phyloP scores from a whole-genome alignment of 441 rosid genomes.

The Bruguiera hainesii region DNA sequence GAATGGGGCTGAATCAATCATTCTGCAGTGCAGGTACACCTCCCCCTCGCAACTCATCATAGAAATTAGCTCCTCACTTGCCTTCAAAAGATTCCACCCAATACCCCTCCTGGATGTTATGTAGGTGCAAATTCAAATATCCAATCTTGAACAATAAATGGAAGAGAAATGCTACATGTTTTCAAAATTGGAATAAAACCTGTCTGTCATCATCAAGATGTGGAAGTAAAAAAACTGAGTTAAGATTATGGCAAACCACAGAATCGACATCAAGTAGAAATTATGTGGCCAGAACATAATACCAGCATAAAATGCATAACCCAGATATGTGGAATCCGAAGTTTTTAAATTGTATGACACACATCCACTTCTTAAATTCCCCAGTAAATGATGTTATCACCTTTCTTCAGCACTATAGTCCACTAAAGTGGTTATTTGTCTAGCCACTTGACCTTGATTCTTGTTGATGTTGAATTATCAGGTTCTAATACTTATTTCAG shows the following conservation, averaged over 20 bases:
- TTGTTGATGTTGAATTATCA: background rate
- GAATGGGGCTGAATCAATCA: slow-evolving; percentile 85
- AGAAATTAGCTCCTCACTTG: slow-evolving; percentile 75
- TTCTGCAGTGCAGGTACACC: slow-evolving; percentile 88
- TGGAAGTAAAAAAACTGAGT: slow-evolving; percentile 2
- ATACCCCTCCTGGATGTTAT: slow-evolving; percentile 67
- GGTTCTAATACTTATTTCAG: background rate
- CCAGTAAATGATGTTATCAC: too few species aligned
- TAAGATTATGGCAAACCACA: background rate
- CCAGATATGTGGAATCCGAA: too few species aligned
- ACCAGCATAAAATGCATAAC: too few species aligned
- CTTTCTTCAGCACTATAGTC: too few species aligned
- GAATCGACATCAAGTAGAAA: background rate
- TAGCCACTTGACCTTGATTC: background rate
- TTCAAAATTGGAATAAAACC: background rate
- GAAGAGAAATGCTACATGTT: background rate
- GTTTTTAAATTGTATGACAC: too few species aligned
- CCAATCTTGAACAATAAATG: slow-evolving; percentile 7
- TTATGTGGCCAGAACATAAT: background rate
- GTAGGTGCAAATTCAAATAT: slow-evolving; percentile 15
- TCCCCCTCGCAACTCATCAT: slow-evolving; percentile 54
- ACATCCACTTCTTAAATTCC: too few species aligned
- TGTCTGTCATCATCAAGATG: slow-evolving; percentile 1
- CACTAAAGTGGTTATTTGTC: background rate
- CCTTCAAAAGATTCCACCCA: slow-evolving; percentile 91